Conservation (phyloP, 805 yeast genomes). For the Cyberlindnera suaveolens region DNA sequence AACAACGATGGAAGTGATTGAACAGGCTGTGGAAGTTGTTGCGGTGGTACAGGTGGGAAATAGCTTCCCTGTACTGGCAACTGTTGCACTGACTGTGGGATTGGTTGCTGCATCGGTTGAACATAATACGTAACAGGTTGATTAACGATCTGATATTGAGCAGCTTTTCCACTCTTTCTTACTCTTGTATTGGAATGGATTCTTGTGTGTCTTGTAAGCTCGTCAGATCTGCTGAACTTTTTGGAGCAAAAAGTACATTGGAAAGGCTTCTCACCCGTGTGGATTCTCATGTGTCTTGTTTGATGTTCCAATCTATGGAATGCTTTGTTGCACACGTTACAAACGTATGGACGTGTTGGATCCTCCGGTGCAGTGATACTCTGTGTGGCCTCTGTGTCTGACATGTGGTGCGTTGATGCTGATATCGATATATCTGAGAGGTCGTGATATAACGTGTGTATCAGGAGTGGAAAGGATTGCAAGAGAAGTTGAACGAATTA, state of each 20-base stretch:
- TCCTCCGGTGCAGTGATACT: constrained; percentile 7
- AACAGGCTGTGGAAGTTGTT: constrained; percentile 9
- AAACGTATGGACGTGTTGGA: constrained; percentile 63
- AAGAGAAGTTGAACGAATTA: too few relatives aligned
- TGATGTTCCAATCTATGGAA: constrained; percentile 88
- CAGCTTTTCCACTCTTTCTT: constrained; percentile 33
- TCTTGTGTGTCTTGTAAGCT: constrained; percentile 77
- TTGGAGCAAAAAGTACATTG: constrained; percentile 76
- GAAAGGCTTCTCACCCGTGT: constrained; percentile 91
- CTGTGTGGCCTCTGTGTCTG: too few relatives aligned
- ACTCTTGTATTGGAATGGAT: constrained; percentile 62
- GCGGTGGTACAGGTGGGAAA: constrained; percentile 3
- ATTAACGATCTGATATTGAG: constrained; percentile 10
- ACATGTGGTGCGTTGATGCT: too few relatives aligned
- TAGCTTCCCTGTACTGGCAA: not conserved
- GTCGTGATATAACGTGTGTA: too few relatives aligned
- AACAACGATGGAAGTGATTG: constrained; percentile 15
- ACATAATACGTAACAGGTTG: constrained; percentile 25
- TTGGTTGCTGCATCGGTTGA: constrained; percentile 10
- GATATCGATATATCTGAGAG: too few relatives aligned
- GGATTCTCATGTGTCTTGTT: constrained; percentile 86
- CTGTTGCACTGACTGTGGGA: not conserved
- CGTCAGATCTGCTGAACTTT: constrained; percentile 76
- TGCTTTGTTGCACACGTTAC: constrained; percentile 79
- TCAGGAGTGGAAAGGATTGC: too few relatives aligned